These are phyloP conservation scores for Tremella fuciformis DNA, from an alignment of 768 basidiomycete species.

Conservation along the genomic window DNA sequence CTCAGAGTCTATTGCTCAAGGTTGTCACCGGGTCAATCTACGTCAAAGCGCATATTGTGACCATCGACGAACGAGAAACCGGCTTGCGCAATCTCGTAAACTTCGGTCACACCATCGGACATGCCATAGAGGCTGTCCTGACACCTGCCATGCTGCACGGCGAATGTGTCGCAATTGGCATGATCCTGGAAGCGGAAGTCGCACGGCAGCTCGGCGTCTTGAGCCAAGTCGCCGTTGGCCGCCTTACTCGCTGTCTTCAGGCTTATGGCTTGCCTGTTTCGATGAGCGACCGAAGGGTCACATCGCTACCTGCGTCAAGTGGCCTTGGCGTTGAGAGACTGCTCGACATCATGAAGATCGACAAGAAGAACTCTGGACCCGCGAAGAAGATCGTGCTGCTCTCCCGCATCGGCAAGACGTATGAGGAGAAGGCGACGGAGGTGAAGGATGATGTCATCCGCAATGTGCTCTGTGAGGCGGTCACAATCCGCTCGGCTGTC, in stretches of 20 bases:
- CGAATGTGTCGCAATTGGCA: constrained; percentile 91
- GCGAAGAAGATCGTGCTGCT: constrained; percentile 93
- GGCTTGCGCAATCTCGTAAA: constrained; percentile 97
- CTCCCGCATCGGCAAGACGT: constrained; percentile 82
- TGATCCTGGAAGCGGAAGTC: constrained; percentile 94
- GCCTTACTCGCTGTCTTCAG: constrained; percentile 80
- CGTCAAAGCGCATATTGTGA: constrained; percentile 96
- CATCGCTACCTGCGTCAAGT: constrained; percentile 65
- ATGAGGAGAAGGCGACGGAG: constrained; percentile 84
- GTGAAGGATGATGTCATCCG: constrained; percentile 77
- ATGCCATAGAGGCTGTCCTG: constrained; percentile 94
- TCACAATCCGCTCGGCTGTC: constrained; percentile 66
- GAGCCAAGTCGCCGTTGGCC: constrained; percentile 85
- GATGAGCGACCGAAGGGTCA: constrained; percentile 72
- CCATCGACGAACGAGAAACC: constrained; percentile 92
- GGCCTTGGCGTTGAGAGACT: constrained; percentile 72
- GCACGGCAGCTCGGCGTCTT: constrained; percentile 83
- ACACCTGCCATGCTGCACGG: constrained; percentile 93
- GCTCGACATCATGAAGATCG: constrained; percentile 88
- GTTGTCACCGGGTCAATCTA: constrained; percentile 90
- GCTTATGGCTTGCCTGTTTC: constrained; percentile 87
- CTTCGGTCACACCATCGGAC: constrained; percentile 97
- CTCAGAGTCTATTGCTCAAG: constrained; percentile 80
- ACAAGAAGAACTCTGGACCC: constrained; percentile 94
- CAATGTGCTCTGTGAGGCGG: constrained; percentile 76